Evolutionary conservation across 2,329 filamentous ascomycete species (phyloP), one percentile per base, ranked within the genome.

Genomic region (Penicillium corylophilum): DNA sequence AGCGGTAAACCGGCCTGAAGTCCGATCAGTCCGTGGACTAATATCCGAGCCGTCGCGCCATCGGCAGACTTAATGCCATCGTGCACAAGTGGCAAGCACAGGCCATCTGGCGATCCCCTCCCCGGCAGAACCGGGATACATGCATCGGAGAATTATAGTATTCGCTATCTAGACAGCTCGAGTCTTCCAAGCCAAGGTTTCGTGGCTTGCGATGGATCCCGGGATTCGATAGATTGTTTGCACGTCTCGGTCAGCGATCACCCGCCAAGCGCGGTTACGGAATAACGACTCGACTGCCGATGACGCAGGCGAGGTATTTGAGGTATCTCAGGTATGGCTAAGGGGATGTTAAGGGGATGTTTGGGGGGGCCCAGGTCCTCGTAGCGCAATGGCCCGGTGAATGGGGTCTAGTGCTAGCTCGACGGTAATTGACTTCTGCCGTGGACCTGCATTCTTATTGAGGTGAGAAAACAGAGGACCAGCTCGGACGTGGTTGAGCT

Each of bases 221-320:
- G 38, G 10, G 35, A 38, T 38, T 38, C 16, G 35, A 20, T 10
- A 20, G 35, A 16, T 5, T 12, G 41, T 54, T 54, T 22, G 47
- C 31, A 51, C 41, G 42, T 26, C 38, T 44, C 12, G 16, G 26
- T 36, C 33, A 54, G 51, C 47, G 50, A 53, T 57, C 56, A 57
- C 44, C 56, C 50, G 58, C 56, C 54, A 59, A 57, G 51, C 56
- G 54, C 54, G 54, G 56, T 57, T 60, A 60, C 44, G 39, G 48
- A 59, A 55, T 60, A 55, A 57, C 51, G 16, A 16, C 44, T 20
- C 42, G n/a, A 38, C 28, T 10, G 29, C n/a, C n/a, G 28, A 41
- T 47, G 20, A 41, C 29, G 16, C 18, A 38, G 35, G 18, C 6
- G n/a, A 18, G 26, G 26, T 24, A 24, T 24, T 7, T 24, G 26